A percentile compares a stretch with the other conserved stretches of the same genome.
Evolutionary conservation across 805 yeast species (phyloP).

Genomic region (Kazachstania taianensis): DNA sequence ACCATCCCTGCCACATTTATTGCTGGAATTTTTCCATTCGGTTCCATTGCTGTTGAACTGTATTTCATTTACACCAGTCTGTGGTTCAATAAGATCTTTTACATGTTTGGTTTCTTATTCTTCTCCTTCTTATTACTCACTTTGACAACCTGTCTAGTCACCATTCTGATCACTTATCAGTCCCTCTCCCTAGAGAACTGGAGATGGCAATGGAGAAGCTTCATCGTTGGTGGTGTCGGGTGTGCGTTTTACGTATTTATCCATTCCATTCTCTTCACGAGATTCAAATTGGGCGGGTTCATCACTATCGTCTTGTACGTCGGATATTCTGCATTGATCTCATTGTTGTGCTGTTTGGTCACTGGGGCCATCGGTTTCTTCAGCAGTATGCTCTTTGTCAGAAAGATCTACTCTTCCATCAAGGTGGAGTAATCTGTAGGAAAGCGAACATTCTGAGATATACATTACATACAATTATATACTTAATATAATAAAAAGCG

Average conservation of each 20-base stretch:
- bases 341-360: conserved; percentile 60
- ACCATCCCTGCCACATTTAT: conserved; percentile 56
- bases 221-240: conserved; percentile 86
- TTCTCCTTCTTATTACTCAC: conserved; percentile 79
- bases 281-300: conserved; percentile 60
- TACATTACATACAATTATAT: too few relatives aligned
- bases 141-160: conserved; percentile 68
- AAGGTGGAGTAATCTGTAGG: conserved; percentile 84
- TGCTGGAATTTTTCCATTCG: conserved; percentile 90
- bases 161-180: conserved; percentile 72
- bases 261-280: conserved; percentile 69
- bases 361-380: conserved; percentile 86
- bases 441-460: too few relatives aligned
- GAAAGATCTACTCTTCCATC: conserved; percentile 72
- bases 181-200: conserved; percentile 84
- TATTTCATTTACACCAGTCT: conserved; percentile 83
- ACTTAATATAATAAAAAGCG: too few relatives aligned
- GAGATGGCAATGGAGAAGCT: conserved; percentile 95
- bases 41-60: conserved; percentile 89
- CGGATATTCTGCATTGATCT: conserved; percentile 71
- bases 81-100: conserved; percentile 89
- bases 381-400: conserved; percentile 61
- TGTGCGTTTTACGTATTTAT: conserved; percentile 75
- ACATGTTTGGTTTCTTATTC: conserved; percentile 95
- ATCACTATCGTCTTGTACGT: conserved; percentile 68